Base-by-base conservation (phyloP, 2,329 filamentous ascomycete genomes). In the Colletotrichum truncatum region DNA sequence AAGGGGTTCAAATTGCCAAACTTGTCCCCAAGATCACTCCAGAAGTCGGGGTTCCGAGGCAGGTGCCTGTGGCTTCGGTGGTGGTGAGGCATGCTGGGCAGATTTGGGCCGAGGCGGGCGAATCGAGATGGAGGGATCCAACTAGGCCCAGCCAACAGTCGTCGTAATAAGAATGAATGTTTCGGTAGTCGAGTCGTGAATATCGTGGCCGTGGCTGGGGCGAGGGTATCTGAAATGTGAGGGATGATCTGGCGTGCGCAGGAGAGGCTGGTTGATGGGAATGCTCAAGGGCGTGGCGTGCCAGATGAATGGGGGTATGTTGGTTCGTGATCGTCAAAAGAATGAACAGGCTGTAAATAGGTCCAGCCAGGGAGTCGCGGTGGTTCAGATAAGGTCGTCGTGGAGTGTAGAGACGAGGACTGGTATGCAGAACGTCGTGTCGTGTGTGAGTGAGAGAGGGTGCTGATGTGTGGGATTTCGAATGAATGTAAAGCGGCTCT, bases 401-500 rank as follows among this genome's bases (percentile, higher is more conserved):
- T 39, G 25, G 48, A 48, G 16, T 49, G 6, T 43, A 43, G 46
- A 36, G 4, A 26, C 39, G 54, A 39, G 16, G 21, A n/a, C 38
- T 34, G 26, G 8, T 32, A n/a, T 61, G 53, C 41, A 57, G 53
- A 30, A 16, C 23, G 38, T 53, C 26, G 23, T 51, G 30, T 48
- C n/a, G 34, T 55, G 18, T 41, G n/a, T n/a, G n/a, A n/a, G n/a
- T n/a, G n/a, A n/a, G n/a, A n/a, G n/a, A n/a, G n/a, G n/a, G 23
- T n/a, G 48, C n/a, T 55, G 34, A 12, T 30, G 34, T 36, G 61
- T 49, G 39, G 23, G 45, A 23, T 38, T 36, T 52, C 25, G 48
- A 68, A 68, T 39, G 66, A 68, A 68, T 52, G 66, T 26, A 63
- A 68, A 30, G 58, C 32, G 53, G 66, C 64, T 41, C 64, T 67